Base-by-base conservation (phyloP, 2,329 filamentous ascomycete species). In the Xylogone sp. region DNA sequence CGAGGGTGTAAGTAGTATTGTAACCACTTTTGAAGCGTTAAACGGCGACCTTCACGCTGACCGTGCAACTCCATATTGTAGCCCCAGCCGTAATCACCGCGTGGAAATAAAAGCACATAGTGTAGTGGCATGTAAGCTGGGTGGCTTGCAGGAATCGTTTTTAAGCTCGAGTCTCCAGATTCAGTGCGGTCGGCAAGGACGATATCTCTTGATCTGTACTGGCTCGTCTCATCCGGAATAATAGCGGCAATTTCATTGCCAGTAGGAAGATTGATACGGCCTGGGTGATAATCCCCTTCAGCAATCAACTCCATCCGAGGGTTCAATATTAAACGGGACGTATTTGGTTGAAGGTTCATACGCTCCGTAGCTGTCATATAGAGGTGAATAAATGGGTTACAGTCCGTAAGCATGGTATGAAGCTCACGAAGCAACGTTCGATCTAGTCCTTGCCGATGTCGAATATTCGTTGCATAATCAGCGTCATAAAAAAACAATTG, bases 401-500 rank as follows among this genome's bases (percentile, higher is more conserved):
- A 43, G 39, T 19, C 39, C 21, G 21, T 43, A 29, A 49, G 39
- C 21, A 49, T 49, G 8, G 27, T 29, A 12, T 24, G 16, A 3
- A 49, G 39, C 6, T 27, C 18, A 9, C 20, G 42, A n/a, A 49
- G 21, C 8, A 49, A 13, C 12, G n/a, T 24, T 21, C 39, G 39
- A 22, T 49, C 39, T 5, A 49, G 20, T 2, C 18, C 3, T 4
- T 13, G 21, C 18, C n/a, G 24, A 10, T 18, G 9, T 12, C 47
- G 31, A 21, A 43, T 42, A 43, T 43, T 42, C 3, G 21, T 49
- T 9, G 39, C n/a, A 29, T 43, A 49, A 3, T n/a, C 12, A 18
- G 21, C 24, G n/a, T 50, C 18, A 10, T 50, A 50, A 21, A 50
- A 50, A 18, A 50, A 50, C 6, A 50, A 22, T 20, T 50, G 20